Percentiles rank a stretch among this genome's conserved stretches.
Conservation (phyloP, 2,329 filamentous ascomycete genomes). For the Clonostachys byssicola region DNA sequence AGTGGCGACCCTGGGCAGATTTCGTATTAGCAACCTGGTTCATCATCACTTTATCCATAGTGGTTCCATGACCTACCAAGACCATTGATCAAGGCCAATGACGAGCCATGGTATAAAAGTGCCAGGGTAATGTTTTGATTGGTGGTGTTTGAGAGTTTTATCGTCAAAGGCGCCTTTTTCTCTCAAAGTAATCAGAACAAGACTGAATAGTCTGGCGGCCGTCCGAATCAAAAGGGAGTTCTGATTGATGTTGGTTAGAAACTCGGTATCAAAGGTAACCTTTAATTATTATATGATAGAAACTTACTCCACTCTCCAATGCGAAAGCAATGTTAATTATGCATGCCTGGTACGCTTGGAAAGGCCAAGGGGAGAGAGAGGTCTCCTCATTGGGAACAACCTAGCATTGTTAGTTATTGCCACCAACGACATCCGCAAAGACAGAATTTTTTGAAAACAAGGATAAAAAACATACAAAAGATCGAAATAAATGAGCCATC, state of each 20-base stretch:
- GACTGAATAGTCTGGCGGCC: constrained; percentile 23
- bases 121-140: constrained; percentile 24
- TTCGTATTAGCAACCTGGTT: constrained; percentile 23
- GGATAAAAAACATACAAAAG: constrained; percentile 7
- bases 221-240: constrained; percentile 20
- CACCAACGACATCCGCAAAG: neutral
- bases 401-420: neutral
- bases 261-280: neutral
- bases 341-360: constrained; percentile 24
- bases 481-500: constrained; percentile 9
- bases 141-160: constrained; percentile 25
- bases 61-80: neutral
- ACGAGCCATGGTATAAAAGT: constrained; percentile 28
- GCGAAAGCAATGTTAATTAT: constrained; percentile 32
- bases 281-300: neutral
- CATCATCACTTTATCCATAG: neutral
- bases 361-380: constrained; percentile 12
- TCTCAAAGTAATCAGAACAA: constrained; percentile 24
- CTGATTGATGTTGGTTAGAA: constrained; percentile 11
- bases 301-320: constrained; percentile 25
- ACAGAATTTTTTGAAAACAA: neutral
- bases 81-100: neutral
- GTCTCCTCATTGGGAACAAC: neutral
- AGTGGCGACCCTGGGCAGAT: too few species aligned
- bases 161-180: constrained; percentile 27